Evolutionary conservation across 75 land plant species (phyloP), one percentile per base, ranked within the genome.

Genomic region (Sequoiadendron giganteum): DNA sequence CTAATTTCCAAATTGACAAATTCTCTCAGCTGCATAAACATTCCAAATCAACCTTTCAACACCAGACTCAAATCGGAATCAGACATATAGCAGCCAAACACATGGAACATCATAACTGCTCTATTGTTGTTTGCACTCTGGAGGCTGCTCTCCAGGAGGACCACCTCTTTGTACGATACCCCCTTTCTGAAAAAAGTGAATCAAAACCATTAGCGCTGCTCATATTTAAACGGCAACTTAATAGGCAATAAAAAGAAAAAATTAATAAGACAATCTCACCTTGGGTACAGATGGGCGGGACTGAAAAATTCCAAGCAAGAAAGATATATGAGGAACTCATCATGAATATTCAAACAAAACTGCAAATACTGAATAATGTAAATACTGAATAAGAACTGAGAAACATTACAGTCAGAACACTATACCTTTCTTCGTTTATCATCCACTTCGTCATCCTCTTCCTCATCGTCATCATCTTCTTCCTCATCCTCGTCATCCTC

Each of bases 91-190:
- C n/a, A 10, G 52, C 84, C 52, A 11, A 42, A 25, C 15, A 75
- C 28, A 75, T 75, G 34, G 38, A 32, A 75, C 77, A 75, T 34
- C 77, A 73, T 75, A 75, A 75, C 39, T 83, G 48, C 40, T 30
- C 49, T 88, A 90, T 55, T 90, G 91, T 85, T 90, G 90, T 91
- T 90, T 90, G 87, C 90, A 90, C 72, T 90, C 91, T 56, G 91
- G 91, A 75, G 91, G 91, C 65, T 89, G 87, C 80, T 90, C 91
- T 61, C 91, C 90, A n/a, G 78, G 28, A 30, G 68, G 36, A 45
- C 87, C 87, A 43, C 84, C 82, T 86, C 52, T 86, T 25, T 75
- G 87, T 14, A 45, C 85, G 73, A 75, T 75, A 25, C 32, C 47
- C 16, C 52, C 87, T 86, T 73, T 86, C 87, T 73, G 83, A 40